phyloP scores from a whole-genome alignment of 192 early-diverging fungal species.

The Umbelopsis sp. region DNA sequence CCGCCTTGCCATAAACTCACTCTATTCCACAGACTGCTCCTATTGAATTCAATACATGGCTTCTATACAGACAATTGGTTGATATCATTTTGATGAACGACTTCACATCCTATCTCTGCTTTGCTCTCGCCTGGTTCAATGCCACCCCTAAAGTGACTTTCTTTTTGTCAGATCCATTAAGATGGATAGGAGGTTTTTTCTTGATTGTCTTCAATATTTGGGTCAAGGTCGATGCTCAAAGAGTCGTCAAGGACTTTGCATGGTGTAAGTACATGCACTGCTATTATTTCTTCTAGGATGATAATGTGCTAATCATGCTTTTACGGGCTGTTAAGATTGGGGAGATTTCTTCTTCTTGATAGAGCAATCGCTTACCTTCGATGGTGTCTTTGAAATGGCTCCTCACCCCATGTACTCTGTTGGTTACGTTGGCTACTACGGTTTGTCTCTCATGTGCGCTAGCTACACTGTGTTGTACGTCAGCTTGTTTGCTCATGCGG shows the following conservation, averaged over 20 bases:
- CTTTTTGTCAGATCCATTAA: conserved; percentile 65
- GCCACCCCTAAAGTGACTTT: conserved; percentile 61
- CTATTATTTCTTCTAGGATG: neutral
- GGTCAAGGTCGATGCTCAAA: conserved; percentile 94
- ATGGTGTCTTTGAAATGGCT: conserved; percentile 95
- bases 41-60: conserved; percentile 95
- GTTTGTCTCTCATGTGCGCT: conserved; percentile 87
- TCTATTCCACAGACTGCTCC: conserved; percentile 60
- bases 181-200: conserved; percentile 76
- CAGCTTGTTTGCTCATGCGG: conserved; percentile 83
- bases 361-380: conserved; percentile 87
- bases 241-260: conserved; percentile 95
- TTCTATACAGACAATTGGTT: conserved; percentile 91
- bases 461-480: conserved; percentile 91
- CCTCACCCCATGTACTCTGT: conserved; percentile 99
- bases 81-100: conserved; percentile 95
- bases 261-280: conserved; percentile 75
- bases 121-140: conserved; percentile 82
- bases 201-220: conserved; percentile 92
- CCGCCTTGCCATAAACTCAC: neutral
- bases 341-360: conserved; percentile 98
- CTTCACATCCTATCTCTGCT: conserved; percentile 80
- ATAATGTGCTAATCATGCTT: neutral
- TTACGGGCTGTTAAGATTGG: conserved; percentile 69
- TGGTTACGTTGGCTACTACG: conserved; percentile 97